Evolutionary conservation across 2,329 filamentous ascomycete species (phyloP), one percentile per base, ranked within the genome.

Genomic region (Phialophora expanda): DNA sequence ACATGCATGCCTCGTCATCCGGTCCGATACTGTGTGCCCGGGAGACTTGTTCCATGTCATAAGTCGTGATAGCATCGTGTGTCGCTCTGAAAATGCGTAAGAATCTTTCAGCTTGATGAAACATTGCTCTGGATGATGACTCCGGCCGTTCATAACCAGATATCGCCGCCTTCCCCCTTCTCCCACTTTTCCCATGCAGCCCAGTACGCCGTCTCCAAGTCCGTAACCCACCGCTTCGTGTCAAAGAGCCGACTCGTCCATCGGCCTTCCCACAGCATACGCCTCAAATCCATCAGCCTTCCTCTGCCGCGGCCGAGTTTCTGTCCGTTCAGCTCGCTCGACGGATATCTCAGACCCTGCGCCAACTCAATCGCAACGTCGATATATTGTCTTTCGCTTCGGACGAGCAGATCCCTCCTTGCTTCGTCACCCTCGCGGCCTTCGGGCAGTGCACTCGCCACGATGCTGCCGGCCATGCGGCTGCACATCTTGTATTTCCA

Each of bases 401-500:
- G 79, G 0, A 90, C 91, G 64, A 97, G 92, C 32, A 99, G 83
- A 65, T 97, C 92, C 20, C 79, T 76, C 0, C 89, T 89, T 0
- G 90, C 91, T 64, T 81, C 82, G 6, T 81, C 79, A 2, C 94
- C 93, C n/a, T 87, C 86, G 1, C 82, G 79, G 0, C 82, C 84
- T 70, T 88, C 89, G 0, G 95, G 95, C 3, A 99, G 80, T 0
- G 95, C 95, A 17, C 95, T 95, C 70, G 88, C 91, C 32, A 99
- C 84, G 64, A 99, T 98, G 11, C 92, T 97, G 6, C 95, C 93
- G 6, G 94, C 95, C 90, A 99, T 99, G 61, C 95, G 90, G 51
- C 92, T 96, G 78, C 95, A 99, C 95, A 99, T 99, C 79, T 99
- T 99, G 80, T 97, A 97, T 58, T 90, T 87, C 77, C 98, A 97